Conservation (phyloP, 208 protist species). For the Acanthamoeba royreba region DNA sequence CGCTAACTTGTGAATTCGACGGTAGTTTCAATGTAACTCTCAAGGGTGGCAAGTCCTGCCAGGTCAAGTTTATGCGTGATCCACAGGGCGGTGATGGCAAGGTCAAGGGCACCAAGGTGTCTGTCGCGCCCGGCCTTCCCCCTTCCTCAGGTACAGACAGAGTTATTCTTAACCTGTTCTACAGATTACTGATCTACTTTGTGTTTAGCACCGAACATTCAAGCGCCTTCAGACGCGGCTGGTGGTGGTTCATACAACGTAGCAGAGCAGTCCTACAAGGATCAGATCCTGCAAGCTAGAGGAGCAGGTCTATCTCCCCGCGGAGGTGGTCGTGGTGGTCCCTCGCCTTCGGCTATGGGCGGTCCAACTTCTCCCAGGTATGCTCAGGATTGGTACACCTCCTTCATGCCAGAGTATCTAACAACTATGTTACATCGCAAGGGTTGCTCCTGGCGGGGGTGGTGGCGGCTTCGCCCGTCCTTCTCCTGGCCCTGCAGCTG, state of each 20-base stretch:
- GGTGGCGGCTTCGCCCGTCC: background rate
- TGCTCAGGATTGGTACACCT: too few species aligned
- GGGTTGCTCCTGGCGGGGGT: background rate
- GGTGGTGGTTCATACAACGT: background rate
- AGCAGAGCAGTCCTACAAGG: constrained; percentile 3
- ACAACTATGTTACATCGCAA: too few species aligned
- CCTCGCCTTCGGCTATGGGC: background rate
- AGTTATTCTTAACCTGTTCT: background rate
- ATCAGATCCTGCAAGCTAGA: background rate
- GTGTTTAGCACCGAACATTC: background rate
- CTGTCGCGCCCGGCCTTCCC: background rate
- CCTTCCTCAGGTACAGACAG: background rate
- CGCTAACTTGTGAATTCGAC: background rate
- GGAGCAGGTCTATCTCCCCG: background rate
- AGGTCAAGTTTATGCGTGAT: background rate
- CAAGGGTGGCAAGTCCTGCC: background rate
- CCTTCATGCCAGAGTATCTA: too few species aligned
- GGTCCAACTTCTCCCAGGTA: background rate
- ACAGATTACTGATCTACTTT: background rate
- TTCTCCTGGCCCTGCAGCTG: background rate
- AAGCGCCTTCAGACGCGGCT: background rate
- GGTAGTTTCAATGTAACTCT: background rate
- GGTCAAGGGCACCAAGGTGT: constrained; percentile 23
- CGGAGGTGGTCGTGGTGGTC: background rate
- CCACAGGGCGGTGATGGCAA: background rate